Percentiles rank a stretch among this genome's conserved stretches.
Conservation (phyloP, 2,329 filamentous ascomycete genomes). For the Conoideocrella luteorostrata region DNA sequence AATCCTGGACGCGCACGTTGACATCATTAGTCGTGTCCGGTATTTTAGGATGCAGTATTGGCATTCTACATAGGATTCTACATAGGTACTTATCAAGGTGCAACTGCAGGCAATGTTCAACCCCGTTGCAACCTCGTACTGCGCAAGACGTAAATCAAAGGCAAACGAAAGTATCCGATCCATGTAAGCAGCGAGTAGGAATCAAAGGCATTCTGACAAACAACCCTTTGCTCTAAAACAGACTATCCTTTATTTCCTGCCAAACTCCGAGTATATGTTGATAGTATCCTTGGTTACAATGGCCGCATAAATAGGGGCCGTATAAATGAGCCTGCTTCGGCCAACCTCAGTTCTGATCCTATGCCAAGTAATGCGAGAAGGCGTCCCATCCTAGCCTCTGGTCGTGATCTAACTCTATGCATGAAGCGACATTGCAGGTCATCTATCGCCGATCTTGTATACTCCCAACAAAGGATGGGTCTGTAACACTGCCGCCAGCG, state of each 20-base stretch:
- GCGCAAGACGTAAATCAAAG: background rate
- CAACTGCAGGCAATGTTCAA: background rate
- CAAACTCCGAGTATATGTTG: slow-evolving; percentile 13
- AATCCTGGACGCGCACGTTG: too few species aligned
- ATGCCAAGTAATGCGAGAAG: slow-evolving; percentile 2
- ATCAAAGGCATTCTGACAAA: background rate
- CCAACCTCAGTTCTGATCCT: background rate
- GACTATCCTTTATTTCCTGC: slow-evolving; percentile 10
- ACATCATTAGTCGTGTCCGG: too few species aligned
- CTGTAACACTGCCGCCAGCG: slow-evolving; percentile 88
- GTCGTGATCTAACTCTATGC: background rate
- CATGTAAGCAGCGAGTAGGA: background rate
- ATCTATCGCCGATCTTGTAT: slow-evolving; percentile 42
- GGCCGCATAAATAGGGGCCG: slow-evolving; percentile 1
- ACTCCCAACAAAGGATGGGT: slow-evolving; percentile 64
- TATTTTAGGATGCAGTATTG: slow-evolving; percentile 1
- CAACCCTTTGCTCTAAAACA: slow-evolving; percentile 3
- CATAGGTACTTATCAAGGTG: background rate
- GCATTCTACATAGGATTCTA: slow-evolving; percentile 2
- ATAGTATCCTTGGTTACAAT: slow-evolving; percentile 1
- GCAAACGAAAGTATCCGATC: background rate
- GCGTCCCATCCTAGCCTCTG: background rate
- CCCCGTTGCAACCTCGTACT: background rate
- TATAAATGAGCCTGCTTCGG: background rate
- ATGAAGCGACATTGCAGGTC: background rate